phyloP scores from a whole-genome alignment of 2,329 filamentous ascomycete species.

The Lachnum nothofagi region DNA sequence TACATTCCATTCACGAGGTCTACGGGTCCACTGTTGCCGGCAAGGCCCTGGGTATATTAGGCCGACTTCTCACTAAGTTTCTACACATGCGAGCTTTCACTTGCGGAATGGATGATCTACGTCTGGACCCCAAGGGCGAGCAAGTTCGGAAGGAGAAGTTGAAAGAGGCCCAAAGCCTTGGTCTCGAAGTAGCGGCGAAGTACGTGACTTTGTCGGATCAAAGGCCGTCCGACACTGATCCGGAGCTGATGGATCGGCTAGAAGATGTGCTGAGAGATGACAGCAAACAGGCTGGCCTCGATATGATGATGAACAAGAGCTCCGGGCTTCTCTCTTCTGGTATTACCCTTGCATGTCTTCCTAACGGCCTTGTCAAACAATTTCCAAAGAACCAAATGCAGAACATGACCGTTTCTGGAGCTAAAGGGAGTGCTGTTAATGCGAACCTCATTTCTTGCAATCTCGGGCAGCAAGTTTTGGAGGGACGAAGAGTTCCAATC shows the following conservation, averaged over 20 bases:
- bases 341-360: conserved; percentile 75
- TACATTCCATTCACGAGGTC: conserved; percentile 88
- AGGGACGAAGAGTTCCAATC: conserved; percentile 87
- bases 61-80: conserved; percentile 80
- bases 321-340: conserved; percentile 67
- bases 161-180: conserved; percentile 60
- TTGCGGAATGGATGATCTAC: conserved; percentile 94
- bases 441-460: conserved; percentile 98
- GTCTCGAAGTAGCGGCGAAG: conserved; percentile 73
- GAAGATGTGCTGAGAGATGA: conserved; percentile 91
- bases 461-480: conserved; percentile 90
- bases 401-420: conserved; percentile 93
- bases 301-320: conserved; percentile 73
- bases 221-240: conserved; percentile 57
- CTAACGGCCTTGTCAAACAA: conserved; percentile 75
- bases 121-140: conserved; percentile 77
- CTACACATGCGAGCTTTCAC: conserved; percentile 93
- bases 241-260: conserved; percentile 69
- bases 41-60: conserved; percentile 81
- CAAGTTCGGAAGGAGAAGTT: conserved; percentile 63
- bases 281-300: conserved; percentile 82
- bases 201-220: conserved; percentile 78
- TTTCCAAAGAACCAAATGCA: conserved; percentile 99
- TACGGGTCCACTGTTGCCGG: conserved; percentile 86
- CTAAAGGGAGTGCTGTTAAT: conserved; percentile 89